Evolutionary conservation across 2,329 filamentous ascomycete genomes (phyloP), one percentile per base, ranked within the genome.

Genomic region (Xylariaceae sp.): DNA sequence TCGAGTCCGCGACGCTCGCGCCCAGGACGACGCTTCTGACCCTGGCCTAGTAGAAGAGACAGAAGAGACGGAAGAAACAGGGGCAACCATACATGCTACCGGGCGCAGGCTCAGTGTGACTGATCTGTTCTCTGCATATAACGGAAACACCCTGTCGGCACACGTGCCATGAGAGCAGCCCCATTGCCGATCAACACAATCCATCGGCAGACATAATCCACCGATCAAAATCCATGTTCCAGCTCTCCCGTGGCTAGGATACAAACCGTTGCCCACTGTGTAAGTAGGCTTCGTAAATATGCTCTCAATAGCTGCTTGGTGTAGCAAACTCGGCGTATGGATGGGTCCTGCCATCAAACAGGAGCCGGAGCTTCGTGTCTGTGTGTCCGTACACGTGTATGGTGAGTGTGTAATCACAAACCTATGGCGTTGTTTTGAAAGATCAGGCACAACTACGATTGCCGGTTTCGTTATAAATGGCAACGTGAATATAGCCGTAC

Each of bases 51-150:
- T n/a, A n/a, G n/a, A n/a, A n/a, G n/a, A n/a, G n/a, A n/a, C n/a
- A n/a, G n/a, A n/a, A n/a, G 1, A 36, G 5, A 10, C 45, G 26
- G 41, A 49, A 9, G 47, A 56, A 22, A n/a, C 42, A 15, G 57
- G 49, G 0, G 43, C 57, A 10, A 46, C 55, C 18, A 44, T 44
- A 34, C 57, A 58, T 5, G 53, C 51, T 13, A 47, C 51, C 2
- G 60, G 63, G 2, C 61, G 62, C 21, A 58, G 54, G 13, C 46
- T 65, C 26, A 64, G 60, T 42, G 30, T 65, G 37, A 56, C 45
- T n/a, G 63, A 65, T 43, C 50, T 65, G 15, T 65, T 65, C 30
- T 55, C 42, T 18, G 40, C 47, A 4, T 51, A 45, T 26, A 49
- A 55, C 22, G 49, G 53, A 29, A 53, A 44, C 13, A 9, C 26